phyloP scores from a whole-genome alignment of 2,329 filamentous ascomycete species.

The Colletotrichum euphorbiae region DNA sequence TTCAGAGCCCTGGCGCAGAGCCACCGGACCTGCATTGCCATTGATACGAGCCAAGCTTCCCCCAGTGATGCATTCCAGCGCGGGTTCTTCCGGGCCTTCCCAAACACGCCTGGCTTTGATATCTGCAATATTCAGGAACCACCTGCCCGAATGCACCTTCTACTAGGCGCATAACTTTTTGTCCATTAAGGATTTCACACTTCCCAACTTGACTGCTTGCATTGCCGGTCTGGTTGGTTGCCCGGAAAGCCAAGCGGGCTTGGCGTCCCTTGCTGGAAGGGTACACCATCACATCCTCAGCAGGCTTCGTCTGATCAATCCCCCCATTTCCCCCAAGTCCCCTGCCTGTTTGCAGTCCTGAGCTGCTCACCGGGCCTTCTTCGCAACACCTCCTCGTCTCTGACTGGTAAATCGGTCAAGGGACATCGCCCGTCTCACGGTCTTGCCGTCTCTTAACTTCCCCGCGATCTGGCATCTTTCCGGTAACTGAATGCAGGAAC shows the following conservation, averaged over 20 bases:
- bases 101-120: neutral
- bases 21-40: constrained; percentile 20
- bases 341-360: constrained; percentile 8
- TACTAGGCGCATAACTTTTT: neutral
- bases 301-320: constrained; percentile 21
- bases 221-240: constrained; percentile 5
- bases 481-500: constrained; percentile 10
- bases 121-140: constrained; percentile 1
- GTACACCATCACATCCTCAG: constrained; percentile 22
- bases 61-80: neutral
- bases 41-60: constrained; percentile 30
- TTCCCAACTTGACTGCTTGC: constrained; percentile 3
- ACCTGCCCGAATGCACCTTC: neutral
- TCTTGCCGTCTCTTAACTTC: neutral
- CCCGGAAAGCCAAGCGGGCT: constrained; percentile 17
- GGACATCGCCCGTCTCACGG: neutral
- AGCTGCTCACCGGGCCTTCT: constrained; percentile 9
- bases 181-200: neutral
- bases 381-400: constrained; percentile 1
- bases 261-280: neutral
- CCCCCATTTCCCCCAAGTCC: neutral
- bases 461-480: constrained; percentile 23
- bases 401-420: constrained; percentile 2
- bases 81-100: constrained; percentile 1
- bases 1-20: neutral